Percentiles rank a stretch among this genome's conserved stretches.
phyloP scores from a whole-genome alignment of 129 eudicot genomes.

The Heracleum sosnowskyi region DNA sequence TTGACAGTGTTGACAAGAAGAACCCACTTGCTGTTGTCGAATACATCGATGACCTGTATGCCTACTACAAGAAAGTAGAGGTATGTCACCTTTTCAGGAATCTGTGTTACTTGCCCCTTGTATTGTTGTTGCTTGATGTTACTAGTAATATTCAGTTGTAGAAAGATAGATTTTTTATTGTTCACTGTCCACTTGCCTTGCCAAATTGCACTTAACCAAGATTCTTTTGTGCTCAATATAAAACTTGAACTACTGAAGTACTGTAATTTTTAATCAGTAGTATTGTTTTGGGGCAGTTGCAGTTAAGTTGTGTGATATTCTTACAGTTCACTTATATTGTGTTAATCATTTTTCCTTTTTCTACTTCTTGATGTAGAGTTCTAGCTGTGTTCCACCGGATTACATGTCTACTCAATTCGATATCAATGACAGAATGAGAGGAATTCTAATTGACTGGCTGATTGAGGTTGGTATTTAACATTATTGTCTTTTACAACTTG shows the following conservation, averaged over 20 bases:
- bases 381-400: conserved; percentile 59
- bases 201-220: neutral
- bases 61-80: conserved; percentile 48
- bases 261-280: neutral
- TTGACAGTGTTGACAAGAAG: conserved; percentile 44
- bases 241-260: neutral
- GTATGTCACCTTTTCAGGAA: conserved; percentile 14
- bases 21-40: conserved; percentile 59
- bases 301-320: neutral
- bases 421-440: conserved; percentile 82
- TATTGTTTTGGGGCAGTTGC: neutral
- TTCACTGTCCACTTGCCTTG: neutral
- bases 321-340: neutral
- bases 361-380: conserved; percentile 26
- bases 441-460: conserved; percentile 86
- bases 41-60: conserved; percentile 56
- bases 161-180: neutral
- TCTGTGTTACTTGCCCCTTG: neutral
- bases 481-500: neutral
- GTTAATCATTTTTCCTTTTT: neutral
- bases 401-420: conserved; percentile 67
- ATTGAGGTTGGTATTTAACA: conserved; percentile 53
- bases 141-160: neutral
- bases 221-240: neutral
- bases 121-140: neutral